Base-by-base conservation (phyloP, 352 stramenopile genomes). In the Pythium folliculosum region DNA sequence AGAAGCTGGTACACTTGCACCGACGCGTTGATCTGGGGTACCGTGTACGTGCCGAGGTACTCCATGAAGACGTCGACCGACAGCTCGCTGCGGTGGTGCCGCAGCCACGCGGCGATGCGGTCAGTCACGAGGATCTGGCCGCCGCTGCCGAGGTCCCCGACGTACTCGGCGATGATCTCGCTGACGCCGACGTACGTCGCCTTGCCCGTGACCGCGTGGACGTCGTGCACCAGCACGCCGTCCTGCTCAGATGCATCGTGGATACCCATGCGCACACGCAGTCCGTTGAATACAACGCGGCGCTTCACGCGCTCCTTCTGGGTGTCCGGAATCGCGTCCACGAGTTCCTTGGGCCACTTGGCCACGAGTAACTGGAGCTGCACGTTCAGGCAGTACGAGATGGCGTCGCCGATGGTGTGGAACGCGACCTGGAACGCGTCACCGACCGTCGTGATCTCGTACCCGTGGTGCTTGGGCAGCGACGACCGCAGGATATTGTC, bases 361-460 rank as follows among this genome's bases (percentile, higher is more conserved):
- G 77, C 79, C 5, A 70, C 67, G 27, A 92, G 58, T 44, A 70
- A 16, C 47, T 54, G 64, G 1, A 65, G 56, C 32, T 71, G 64
- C 16, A 65, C 56, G 21, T 71, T 32, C 25, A 71, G 1, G 17
- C 64, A 71, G 30, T 62, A 71, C 49, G 68, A 71, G 2, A 88
- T 76, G 1, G 82, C 84, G 48, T 92, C 84, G 5, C 66, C 60
- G 38, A 89, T 81, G 19, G 71, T 88, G 68, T 84, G 84, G 48
- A 92, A 92, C 1, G 81, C 82, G 12, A 92, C 43, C 22, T 91
- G 82, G 69, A 92, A 92, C 1, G 82, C 75, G 30, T 92, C 84
- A 0, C 84, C 84, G 2, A 73, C 73, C 7, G 84, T 92, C 40
- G 84, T 91, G 65, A 92, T 88, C 63, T 92, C 84, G 54, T 92